A percentile compares a stretch with the other conserved stretches of the same genome.
Evolutionary conservation across 2,329 filamentous ascomycete species (phyloP).

Genomic region (Stemphylium vesicarium): DNA sequence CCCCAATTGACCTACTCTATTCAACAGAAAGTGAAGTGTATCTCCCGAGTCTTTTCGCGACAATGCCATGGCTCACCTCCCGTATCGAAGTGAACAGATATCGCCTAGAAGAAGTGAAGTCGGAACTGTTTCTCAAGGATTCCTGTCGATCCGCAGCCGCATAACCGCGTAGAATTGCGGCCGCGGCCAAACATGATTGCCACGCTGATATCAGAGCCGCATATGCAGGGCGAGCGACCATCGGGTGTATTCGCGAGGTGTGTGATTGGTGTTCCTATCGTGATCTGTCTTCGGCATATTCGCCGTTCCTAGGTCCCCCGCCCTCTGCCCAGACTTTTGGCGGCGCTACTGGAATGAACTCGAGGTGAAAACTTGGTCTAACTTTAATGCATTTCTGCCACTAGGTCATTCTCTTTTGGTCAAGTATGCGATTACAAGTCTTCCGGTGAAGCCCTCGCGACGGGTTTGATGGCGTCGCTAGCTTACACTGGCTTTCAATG

Average conservation of each 20-base stretch:
- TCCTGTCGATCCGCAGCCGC: conserved; percentile 1
- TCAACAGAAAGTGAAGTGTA: background rate
- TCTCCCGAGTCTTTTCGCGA: background rate
- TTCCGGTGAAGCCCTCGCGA: conserved; percentile 7
- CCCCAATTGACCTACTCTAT: background rate
- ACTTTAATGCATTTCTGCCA: background rate
- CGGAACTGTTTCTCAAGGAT: background rate
- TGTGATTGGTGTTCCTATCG: conserved; percentile 5
- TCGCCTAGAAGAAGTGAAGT: conserved; percentile 15
- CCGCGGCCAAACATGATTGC: conserved; percentile 10
- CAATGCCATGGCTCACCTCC: background rate
- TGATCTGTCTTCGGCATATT: background rate
- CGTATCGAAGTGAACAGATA: background rate
- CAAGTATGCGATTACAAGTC: background rate
- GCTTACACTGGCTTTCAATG: conserved; percentile 1
- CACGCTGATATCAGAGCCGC: conserved; percentile 1
- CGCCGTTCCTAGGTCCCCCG: background rate
- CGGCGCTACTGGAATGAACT: no score
- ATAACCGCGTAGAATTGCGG: conserved; percentile 4
- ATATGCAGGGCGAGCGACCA: conserved; percentile 9
- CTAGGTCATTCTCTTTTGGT: background rate
- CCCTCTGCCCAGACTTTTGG: background rate
- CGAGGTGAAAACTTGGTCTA: no score
- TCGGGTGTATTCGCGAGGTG: conserved; percentile 6
- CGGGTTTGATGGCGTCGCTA: background rate